Percentiles rank a stretch among this genome's conserved stretches.
Conservation (phyloP, 2,329 filamentous ascomycete species). For the Cucurbitaria berberidis region DNA sequence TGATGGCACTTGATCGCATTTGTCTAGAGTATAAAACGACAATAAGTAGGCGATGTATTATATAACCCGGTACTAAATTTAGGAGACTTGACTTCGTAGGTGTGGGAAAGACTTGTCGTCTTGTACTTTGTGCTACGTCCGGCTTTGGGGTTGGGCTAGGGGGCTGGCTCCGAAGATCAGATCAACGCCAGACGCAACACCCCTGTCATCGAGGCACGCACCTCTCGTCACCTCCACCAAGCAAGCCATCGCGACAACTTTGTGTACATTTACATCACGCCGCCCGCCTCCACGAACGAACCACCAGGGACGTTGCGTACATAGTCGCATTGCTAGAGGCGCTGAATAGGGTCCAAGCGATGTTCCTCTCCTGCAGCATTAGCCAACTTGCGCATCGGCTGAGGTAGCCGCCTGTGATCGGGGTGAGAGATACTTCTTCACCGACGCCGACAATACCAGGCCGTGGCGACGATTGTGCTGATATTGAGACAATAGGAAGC, state of each 20-base stretch:
- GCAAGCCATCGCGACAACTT: neutral
- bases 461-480: constrained; percentile 9
- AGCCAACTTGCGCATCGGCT: constrained; percentile 35
- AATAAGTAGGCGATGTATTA: too few relatives aligned
- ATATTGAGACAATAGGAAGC: neutral
- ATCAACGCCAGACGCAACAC: neutral
- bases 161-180: too few relatives aligned
- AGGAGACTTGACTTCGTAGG: too few relatives aligned
- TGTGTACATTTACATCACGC: neutral
- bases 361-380: constrained; percentile 33
- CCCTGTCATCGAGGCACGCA: neutral
- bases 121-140: too few relatives aligned
- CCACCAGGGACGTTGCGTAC: neutral
- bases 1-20: too few relatives aligned
- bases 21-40: too few relatives aligned
- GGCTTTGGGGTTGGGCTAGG: too few relatives aligned
- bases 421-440: constrained; percentile 19
- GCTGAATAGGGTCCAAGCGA: constrained; percentile 27
- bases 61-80: too few relatives aligned
- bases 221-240: neutral
- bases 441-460: constrained; percentile 3
- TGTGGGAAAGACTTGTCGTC: too few relatives aligned
- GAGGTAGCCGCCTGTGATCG: constrained; percentile 28
- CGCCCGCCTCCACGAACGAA: neutral
- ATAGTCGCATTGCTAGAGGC: constrained; percentile 12